Percentiles rank a stretch among this genome's conserved stretches.
phyloP scores from a whole-genome alignment of 2,329 filamentous ascomycete species.

The Alternaria alternata region DNA sequence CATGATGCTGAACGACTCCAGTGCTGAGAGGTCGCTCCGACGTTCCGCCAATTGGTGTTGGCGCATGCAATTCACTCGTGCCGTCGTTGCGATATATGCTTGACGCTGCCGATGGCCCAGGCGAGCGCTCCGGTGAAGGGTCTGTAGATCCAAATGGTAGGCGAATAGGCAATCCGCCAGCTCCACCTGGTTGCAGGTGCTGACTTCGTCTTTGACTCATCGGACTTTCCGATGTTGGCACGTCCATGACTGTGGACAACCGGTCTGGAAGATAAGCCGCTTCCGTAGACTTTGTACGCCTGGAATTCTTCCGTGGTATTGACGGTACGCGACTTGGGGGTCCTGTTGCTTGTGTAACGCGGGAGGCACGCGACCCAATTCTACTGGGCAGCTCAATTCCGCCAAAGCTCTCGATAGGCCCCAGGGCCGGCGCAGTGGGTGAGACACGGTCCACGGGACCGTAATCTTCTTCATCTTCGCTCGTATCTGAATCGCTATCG shows the following conservation, averaged over 20 bases:
- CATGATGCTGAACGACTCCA: constrained; percentile 50
- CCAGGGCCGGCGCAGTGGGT: constrained; percentile 64
- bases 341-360: constrained; percentile 28
- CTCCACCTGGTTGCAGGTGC: constrained; percentile 39
- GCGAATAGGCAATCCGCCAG: constrained; percentile 38
- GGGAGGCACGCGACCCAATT: constrained; percentile 66
- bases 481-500: constrained; percentile 42
- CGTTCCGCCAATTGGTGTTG: constrained; percentile 24
- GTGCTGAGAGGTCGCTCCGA: constrained; percentile 47
- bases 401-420: constrained; percentile 66
- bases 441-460: constrained; percentile 54
- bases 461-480: constrained; percentile 55
- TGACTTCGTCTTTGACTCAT: constrained; percentile 23
- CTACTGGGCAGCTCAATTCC: constrained; percentile 71
- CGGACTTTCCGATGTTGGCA: constrained; percentile 22
- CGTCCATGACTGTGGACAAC: constrained; percentile 41
- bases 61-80: constrained; percentile 26
- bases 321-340: constrained; percentile 47
- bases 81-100: constrained; percentile 42
- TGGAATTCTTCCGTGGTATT: constrained; percentile 77
- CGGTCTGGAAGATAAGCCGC: constrained; percentile 35
- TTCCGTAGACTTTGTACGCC: constrained; percentile 42
- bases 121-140: constrained; percentile 47
- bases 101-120: constrained; percentile 46
- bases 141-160: constrained; percentile 50